Conservation (phyloP, 139 green algal genomes). For the Trebouxia sp. region DNA sequence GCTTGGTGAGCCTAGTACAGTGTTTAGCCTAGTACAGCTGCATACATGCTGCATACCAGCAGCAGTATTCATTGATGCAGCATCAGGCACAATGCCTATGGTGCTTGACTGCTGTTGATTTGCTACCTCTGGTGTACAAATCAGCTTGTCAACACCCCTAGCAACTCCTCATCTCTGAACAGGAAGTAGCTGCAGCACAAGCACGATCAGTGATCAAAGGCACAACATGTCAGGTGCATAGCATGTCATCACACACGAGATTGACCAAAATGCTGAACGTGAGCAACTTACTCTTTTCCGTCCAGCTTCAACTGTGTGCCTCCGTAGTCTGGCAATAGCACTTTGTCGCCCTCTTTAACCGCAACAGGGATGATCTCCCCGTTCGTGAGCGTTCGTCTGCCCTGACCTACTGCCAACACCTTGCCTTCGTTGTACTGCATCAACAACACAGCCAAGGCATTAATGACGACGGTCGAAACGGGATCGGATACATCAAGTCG, state of each 20-base stretch:
- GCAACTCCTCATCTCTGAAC: conserved; percentile 37
- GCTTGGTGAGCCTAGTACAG: too few species aligned
- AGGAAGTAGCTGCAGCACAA: conserved; percentile 32
- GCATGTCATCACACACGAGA: too few species aligned
- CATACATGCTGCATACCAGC: background rate
- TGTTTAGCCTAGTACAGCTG: too few species aligned
- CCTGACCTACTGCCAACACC: conserved; percentile 92
- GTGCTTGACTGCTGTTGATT: background rate
- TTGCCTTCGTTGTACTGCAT: conserved; percentile 87
- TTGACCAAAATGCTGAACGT: background rate
- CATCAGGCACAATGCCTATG: background rate
- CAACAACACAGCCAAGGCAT: background rate
- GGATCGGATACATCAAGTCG: too few species aligned
- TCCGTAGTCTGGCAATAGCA: conserved; percentile 97
- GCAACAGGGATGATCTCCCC: conserved; percentile 71
- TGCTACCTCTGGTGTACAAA: too few species aligned
- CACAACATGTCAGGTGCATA: background rate
- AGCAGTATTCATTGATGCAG: background rate
- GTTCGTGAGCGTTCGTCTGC: conserved; percentile 52
- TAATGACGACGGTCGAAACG: too few species aligned
- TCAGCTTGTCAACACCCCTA: conserved; percentile 29
- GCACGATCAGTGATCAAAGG: background rate
- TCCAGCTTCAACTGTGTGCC: conserved; percentile 90
- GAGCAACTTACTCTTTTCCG: conserved; percentile 86
- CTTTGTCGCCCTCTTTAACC: conserved; percentile 94